A percentile compares a stretch with the other conserved stretches of the same genome.
These are phyloP conservation scores for Aspergillus cavernicola DNA, from an alignment of 495 filamentous ascomycete genomes.

Conservation along the genomic window DNA sequence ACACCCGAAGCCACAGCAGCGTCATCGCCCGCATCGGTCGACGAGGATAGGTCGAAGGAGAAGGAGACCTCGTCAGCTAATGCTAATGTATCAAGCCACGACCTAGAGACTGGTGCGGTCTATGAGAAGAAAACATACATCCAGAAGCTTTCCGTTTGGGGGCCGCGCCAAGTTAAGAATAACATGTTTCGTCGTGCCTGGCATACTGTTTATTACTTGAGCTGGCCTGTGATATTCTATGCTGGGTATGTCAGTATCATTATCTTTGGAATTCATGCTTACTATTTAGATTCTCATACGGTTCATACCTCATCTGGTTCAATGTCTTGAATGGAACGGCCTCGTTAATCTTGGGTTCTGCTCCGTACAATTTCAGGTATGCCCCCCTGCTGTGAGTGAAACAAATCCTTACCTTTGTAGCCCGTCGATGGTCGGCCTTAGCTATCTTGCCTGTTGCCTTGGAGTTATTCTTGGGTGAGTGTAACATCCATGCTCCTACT, in stretches of 20 bases:
- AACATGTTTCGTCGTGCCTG: constrained; percentile 45
- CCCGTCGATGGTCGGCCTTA: constrained; percentile 59
- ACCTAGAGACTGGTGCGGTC: constrained; percentile 21
- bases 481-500: no score
- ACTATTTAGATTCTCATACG: constrained; percentile 52
- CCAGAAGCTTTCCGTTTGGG: constrained; percentile 51
- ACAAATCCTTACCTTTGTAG: constrained; percentile 8
- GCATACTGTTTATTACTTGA: constrained; percentile 42
- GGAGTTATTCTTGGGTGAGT: constrained; percentile 50
- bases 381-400: neutral
- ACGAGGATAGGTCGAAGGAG: constrained; percentile 21
- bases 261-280: neutral
- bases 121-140: constrained; percentile 44
- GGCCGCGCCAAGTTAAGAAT: constrained; percentile 43
- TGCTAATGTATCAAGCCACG: no score
- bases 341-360: constrained; percentile 53
- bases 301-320: constrained; percentile 60
- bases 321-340: constrained; percentile 64
- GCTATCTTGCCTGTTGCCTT: constrained; percentile 56
- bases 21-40: constrained; percentile 9
- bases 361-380: constrained; percentile 54
- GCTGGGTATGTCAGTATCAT: constrained; percentile 39
- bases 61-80: no score
- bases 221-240: constrained; percentile 63
- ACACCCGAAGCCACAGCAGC: constrained; percentile 10